phyloP scores from a whole-genome alignment of 345 rosid species.

The Gossypium rotundifolium region DNA sequence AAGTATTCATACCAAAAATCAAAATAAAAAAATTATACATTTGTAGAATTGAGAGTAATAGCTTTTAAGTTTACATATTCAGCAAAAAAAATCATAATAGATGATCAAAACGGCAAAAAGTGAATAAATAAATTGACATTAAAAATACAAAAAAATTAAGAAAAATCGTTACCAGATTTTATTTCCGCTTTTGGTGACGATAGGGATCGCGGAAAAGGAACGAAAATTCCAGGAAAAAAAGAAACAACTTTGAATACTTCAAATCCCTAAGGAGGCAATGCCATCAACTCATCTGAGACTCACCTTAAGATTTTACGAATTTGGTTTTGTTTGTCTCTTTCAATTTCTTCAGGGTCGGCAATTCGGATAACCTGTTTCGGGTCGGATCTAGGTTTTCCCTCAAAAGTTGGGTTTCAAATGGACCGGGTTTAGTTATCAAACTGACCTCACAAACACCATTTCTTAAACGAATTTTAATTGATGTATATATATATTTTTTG shows the following conservation, averaged over 20 bases:
- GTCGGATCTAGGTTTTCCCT: neutral
- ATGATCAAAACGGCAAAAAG: neutral
- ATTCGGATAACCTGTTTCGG: neutral
- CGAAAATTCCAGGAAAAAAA: neutral
- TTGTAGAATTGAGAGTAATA: neutral
- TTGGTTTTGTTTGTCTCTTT: neutral
- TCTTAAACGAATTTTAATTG: too few species aligned
- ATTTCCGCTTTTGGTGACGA: neutral
- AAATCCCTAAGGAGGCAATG: conserved; percentile 1
- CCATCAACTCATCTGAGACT: neutral
- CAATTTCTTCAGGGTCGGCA: neutral
- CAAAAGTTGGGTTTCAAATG: neutral
- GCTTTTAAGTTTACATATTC: neutral
- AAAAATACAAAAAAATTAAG: neutral
- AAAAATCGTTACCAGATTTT: neutral
- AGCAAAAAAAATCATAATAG: neutral
- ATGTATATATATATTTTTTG: too few species aligned
- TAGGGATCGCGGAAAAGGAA: neutral
- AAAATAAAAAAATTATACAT: neutral
- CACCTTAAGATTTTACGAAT: neutral
- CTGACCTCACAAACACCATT: too few species aligned
- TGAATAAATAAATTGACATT: neutral
- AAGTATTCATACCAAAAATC: neutral
- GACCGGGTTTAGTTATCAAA: neutral
- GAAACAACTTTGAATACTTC: neutral